A percentile compares a stretch with the other conserved stretches of the same genome.
Conservation (phyloP, 2,329 filamentous ascomycete species). For the Neoascochyta sp. region DNA sequence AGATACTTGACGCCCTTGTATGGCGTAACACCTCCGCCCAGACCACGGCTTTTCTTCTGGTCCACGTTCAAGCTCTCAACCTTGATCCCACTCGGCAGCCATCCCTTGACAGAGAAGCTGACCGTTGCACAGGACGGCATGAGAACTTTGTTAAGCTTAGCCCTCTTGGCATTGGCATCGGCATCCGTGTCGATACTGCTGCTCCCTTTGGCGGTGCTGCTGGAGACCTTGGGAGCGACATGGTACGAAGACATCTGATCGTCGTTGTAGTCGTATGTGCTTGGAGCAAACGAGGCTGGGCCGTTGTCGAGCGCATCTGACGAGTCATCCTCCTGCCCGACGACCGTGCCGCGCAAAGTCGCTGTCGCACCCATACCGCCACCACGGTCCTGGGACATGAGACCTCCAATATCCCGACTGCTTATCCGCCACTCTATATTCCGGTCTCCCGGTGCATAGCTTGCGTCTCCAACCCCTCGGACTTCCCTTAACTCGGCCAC, state of each 20-base stretch:
- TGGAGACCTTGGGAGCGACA: conserved; percentile 7
- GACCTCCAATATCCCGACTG: conserved; percentile 64
- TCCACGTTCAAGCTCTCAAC: conserved; percentile 62
- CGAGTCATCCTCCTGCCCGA: conserved; percentile 56
- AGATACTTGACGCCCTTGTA: conserved; percentile 99
- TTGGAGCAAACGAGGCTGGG: conserved; percentile 16
- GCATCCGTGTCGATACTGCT: conserved; percentile 5
- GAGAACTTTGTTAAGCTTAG: conserved; percentile 54
- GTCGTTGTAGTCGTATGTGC: conserved; percentile 34
- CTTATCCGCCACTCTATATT: conserved; percentile 79
- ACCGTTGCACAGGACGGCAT: conserved; percentile 49
- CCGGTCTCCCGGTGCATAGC: conserved; percentile 69
- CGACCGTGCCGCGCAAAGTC: conserved; percentile 73
- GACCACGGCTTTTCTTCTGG: conserved; percentile 74
- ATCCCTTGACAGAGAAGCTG: conserved; percentile 56
- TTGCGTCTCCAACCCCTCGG: conserved; percentile 75
- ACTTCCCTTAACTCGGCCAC: conserved; percentile 76
- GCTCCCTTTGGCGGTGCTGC: conserved; percentile 12
- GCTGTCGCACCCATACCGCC: conserved; percentile 62
- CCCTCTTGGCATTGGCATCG: conserved; percentile 50
- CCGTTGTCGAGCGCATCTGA: conserved; percentile 37
- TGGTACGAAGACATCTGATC: conserved; percentile 27
- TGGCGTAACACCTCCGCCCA: conserved; percentile 85
- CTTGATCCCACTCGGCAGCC: conserved; percentile 61
- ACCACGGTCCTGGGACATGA: conserved; percentile 37